Evolutionary conservation across 345 rosid species (phyloP), one percentile per base, ranked within the genome.

Genomic region (Aurinia saxatilis): DNA sequence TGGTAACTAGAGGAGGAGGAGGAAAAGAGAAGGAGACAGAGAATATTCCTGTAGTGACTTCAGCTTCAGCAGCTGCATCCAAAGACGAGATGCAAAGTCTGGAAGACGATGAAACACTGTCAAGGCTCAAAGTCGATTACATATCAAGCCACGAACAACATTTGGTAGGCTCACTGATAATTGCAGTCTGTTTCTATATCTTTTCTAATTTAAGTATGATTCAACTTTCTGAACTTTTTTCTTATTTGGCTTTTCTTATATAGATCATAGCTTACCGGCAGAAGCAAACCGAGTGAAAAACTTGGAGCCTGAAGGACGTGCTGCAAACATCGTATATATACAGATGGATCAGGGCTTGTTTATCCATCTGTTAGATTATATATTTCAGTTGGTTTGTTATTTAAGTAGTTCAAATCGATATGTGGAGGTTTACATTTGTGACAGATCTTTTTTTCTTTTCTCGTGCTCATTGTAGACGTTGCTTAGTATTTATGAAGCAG

Each of bases 1-100:
- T 73, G 65, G 37, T 71, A 58, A 81, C 75, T 51, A 79, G 77
- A 60, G 79, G 75, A 59, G 66, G n/a, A 68, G 76, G 52, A 59
- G 66, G 66, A 50, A 63, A 63, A 12, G 38, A 68, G 39, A 49
- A 49, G 17, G 42, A 25, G 37, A 4, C 38, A 30, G 66, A 58
- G 49, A 64, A 68, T 62, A 21, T 55, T 35, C 46, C 68, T 23
- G 57, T 13, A 31, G 40, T 13, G 48, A 42, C 66, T 41, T 50
- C 66, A 41, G 56, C 18, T 63, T 36, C 59, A 31, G 51, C 55
- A 51, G 66, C 49, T 59, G 74, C 72, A 49, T 66, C 75, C 40
- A 70, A 47, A 65, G 81, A 66, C 27, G 75, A 57, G 61, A 73
- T 81, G 74, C 82, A 75, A 67, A 73, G 70, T 77, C 72, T 90